Evolutionary conservation across 1,284 basidiomycete species (phyloP).

Genomic region (Coniferiporia weirii): DNA sequence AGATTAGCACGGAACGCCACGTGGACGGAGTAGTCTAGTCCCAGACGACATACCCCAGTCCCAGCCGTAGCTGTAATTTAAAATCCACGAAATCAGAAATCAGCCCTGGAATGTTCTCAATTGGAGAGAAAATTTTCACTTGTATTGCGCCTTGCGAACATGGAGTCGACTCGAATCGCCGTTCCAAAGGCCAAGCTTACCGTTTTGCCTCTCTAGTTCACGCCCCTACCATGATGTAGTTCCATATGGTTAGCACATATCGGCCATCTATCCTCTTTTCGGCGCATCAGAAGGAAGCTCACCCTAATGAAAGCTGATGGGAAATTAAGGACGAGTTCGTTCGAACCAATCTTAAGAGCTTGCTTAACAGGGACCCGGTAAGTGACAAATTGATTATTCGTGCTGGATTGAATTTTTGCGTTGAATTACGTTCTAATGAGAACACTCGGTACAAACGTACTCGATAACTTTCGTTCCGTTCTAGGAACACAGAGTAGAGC

Average conservation of each 20-base stretch:
- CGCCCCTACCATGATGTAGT: conserved; percentile 42
- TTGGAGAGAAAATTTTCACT: conserved; percentile 37
- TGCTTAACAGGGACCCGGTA: conserved; percentile 59
- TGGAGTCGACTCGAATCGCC: conserved; percentile 83
- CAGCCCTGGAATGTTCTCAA: neutral
- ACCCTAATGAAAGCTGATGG: conserved; percentile 72
- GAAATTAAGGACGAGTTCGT: conserved; percentile 69
- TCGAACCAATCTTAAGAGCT: conserved; percentile 49
- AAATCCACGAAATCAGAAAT: neutral
- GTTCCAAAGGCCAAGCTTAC: conserved; percentile 71
- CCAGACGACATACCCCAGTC: conserved; percentile 60
- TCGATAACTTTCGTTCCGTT: conserved; percentile 65
- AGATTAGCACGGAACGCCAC: no score
- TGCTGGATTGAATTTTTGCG: conserved; percentile 30
- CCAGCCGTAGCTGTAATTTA: conserved; percentile 65
- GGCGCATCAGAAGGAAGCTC: conserved; percentile 18
- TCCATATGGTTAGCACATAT: neutral
- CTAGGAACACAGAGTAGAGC: conserved; percentile 31
- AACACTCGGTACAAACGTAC: conserved; percentile 33
- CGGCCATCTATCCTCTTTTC: neutral
- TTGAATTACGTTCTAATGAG: neutral
- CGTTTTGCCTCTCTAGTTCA: conserved; percentile 56
- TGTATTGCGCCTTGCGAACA: conserved; percentile 86
- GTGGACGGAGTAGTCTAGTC: neutral
- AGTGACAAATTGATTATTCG: conserved; percentile 75